These are phyloP conservation scores for Condylostoma magnum DNA, from an alignment of 169 alveolate species.

Conservation along the genomic window DNA sequence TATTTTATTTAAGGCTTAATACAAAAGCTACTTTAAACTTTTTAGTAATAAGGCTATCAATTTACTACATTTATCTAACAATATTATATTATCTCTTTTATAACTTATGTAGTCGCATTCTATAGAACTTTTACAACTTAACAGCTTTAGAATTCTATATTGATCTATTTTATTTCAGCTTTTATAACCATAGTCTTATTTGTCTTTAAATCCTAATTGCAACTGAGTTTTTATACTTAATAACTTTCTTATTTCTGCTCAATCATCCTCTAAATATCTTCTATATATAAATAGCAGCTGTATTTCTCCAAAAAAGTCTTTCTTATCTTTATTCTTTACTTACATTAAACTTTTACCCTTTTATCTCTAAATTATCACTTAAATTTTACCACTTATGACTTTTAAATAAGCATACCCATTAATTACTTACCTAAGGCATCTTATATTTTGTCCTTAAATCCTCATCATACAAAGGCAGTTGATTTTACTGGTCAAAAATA, in stretches of 20 bases:
- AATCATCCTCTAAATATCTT: background rate
- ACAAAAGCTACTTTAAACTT: too few relatives aligned
- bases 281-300: background rate
- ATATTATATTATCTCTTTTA: too few relatives aligned
- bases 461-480: background rate
- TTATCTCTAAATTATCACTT: slow-evolving; percentile 22
- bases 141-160: too few relatives aligned
- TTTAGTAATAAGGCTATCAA: too few relatives aligned
- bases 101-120: too few relatives aligned
- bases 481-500: slow-evolving; percentile 27
- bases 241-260: too few relatives aligned
- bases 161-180: too few relatives aligned
- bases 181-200: background rate
- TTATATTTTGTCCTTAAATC: background rate
- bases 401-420: slow-evolving; percentile 21
- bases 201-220: background rate
- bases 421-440: background rate
- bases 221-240: background rate
- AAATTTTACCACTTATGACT: too few relatives aligned
- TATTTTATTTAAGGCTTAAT: too few relatives aligned
- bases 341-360: slow-evolving; percentile 24
- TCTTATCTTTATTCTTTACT: slow-evolving; percentile 29
- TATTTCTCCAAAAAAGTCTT: background rate
- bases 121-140: too few relatives aligned
- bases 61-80: too few relatives aligned